phyloP scores from a whole-genome alignment of 257 asterid species.

The Fraxinus americana region DNA sequence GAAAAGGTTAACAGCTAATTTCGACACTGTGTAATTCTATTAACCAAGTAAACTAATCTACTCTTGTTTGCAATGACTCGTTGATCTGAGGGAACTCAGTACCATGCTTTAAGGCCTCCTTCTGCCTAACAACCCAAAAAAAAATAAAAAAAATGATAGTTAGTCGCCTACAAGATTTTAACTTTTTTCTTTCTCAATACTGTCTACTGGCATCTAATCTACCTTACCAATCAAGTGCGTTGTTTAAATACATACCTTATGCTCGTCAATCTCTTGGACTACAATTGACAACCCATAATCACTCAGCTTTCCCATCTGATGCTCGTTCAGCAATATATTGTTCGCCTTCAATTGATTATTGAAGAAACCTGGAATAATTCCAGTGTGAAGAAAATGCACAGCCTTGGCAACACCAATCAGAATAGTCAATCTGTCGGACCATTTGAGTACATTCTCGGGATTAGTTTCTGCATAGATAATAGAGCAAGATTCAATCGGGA shows the following conservation, averaged over 20 bases:
- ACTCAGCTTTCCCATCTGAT: conserved; percentile 64
- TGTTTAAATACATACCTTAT: conserved; percentile 32
- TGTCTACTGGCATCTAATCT: neutral
- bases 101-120: conserved; percentile 58
- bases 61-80: neutral
- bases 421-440: conserved; percentile 65
- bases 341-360: conserved; percentile 59
- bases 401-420: conserved; percentile 69
- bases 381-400: conserved; percentile 79
- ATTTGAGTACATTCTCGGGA: conserved; percentile 56
- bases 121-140: conserved; percentile 36
- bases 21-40: neutral
- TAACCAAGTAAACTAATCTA: neutral
- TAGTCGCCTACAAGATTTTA: conserved; percentile 2
- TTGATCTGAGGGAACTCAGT: conserved; percentile 16
- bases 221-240: neutral
- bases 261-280: conserved; percentile 45
- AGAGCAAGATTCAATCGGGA: conserved; percentile 4
- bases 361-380: conserved; percentile 66
- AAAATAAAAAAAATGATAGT: conserved; percentile 6
- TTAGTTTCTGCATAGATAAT: conserved; percentile 39
- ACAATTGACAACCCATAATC: conserved; percentile 73
- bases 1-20: neutral
- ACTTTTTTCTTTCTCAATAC: neutral
- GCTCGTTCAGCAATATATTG: conserved; percentile 58